Base-by-base conservation (phyloP, 2,329 filamentous ascomycete species). In the Colletotrichum lini region DNA sequence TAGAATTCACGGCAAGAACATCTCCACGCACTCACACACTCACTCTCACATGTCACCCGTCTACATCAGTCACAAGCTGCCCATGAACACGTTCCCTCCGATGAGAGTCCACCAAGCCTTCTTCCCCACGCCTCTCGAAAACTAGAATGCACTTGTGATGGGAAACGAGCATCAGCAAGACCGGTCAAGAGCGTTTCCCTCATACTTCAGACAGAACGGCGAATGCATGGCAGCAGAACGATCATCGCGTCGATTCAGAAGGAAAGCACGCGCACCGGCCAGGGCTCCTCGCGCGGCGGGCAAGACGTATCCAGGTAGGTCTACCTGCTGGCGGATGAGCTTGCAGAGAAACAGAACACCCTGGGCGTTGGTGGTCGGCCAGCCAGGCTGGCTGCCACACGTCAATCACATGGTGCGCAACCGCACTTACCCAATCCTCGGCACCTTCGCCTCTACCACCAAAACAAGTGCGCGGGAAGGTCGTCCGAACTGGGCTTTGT, bases 361-460 rank as follows among this genome's bases (percentile, higher is more conserved):
- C 13, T n/a, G 8, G 13, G 23, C n/a, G 12, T 40, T 12, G 30
- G 9, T 44, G 57, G 23, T 18, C 30, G 26, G 44, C 26, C 57
- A n/a, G 57, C 26, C 8, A n/a, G 13, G 16, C 30, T 53, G 16
- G 26, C 30, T 53, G 16, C 13, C 26, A 40, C 42, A 60, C 58
- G 12, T 49, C 58, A 18, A 49, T 60, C 58, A 60, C 44, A 60
- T 60, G 44, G 26, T 40, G 42, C 44, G 30, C 30, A 60, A 35
- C 30, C 16, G 13, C n/a, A 60, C 13, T 8, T 13, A 15, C 18
- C 16, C 44, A 30, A 15, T 35, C 58, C 58, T 40, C 58, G 58
- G 58, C 26, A 49, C 49, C 12, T 30, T 47, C 44, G 9, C 30
- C 10, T 56, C 50, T 15, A 9, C 16, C 52, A 38, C 9, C 26